Percentiles rank a stretch among this genome's conserved stretches.
Conservation (phyloP, 2,329 filamentous ascomycete genomes). For the Celoporthe dispersa region DNA sequence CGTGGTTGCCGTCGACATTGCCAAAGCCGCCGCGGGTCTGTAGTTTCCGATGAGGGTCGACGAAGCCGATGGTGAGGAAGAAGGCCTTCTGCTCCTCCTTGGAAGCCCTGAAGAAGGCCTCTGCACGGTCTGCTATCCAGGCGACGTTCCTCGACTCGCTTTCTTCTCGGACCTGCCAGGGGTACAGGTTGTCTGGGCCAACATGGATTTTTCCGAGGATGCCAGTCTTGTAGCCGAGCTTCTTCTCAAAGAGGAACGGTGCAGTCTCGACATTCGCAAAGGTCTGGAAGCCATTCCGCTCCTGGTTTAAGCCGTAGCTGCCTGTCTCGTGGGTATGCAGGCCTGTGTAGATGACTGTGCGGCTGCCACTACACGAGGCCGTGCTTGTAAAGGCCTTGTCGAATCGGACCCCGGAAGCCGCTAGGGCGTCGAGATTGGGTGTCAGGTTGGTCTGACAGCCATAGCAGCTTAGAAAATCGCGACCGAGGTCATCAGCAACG, state of each 20-base stretch:
- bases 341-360: constrained; percentile 51
- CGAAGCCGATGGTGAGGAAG: constrained; percentile 50
- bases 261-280: constrained; percentile 46
- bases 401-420: constrained; percentile 41
- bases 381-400: constrained; percentile 47
- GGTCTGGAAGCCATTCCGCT: constrained; percentile 46
- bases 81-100: constrained; percentile 42
- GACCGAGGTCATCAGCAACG: constrained; percentile 14
- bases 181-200: constrained; percentile 43
- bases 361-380: constrained; percentile 50
- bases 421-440: constrained; percentile 45
- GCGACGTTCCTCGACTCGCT: constrained; percentile 47
- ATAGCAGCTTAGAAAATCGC: neutral
- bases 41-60: constrained; percentile 51
- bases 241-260: neutral
- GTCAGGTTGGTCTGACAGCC: constrained; percentile 39
- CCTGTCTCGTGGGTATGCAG: constrained; percentile 52
- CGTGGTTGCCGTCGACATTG: constrained; percentile 36
- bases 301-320: constrained; percentile 46
- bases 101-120: constrained; percentile 43
- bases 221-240: constrained; percentile 46
- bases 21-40: constrained; percentile 47
- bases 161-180: constrained; percentile 44
- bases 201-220: constrained; percentile 54
- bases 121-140: constrained; percentile 45